These are phyloP conservation scores for Leccinum olivaceopallidum DNA, from an alignment of 768 basidiomycete genomes.

Conservation along the genomic window DNA sequence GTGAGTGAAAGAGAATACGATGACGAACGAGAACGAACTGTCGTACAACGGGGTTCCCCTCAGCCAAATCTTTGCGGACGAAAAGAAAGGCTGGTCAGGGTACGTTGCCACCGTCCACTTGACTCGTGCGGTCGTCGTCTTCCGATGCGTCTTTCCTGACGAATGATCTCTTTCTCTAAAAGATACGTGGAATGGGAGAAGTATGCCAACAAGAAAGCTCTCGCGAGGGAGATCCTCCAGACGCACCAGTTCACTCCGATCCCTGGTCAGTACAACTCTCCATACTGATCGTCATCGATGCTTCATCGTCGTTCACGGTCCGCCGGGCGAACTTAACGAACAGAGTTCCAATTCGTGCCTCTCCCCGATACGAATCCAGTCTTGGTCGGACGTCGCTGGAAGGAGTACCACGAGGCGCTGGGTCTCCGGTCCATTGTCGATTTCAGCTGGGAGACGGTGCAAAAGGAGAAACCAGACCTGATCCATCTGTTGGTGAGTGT, in stretches of 20 bases:
- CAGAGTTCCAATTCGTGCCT: constrained; percentile 50
- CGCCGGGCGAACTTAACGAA: neutral
- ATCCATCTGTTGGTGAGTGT: constrained; percentile 42
- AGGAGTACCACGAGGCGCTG: constrained; percentile 51
- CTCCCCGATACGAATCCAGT: constrained; percentile 52
- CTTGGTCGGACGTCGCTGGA: constrained; percentile 51
- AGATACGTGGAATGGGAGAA: constrained; percentile 21
- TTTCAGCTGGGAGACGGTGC: constrained; percentile 50
- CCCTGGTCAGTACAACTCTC: constrained; percentile 7
- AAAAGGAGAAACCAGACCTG: constrained; percentile 51
- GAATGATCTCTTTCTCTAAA: neutral
- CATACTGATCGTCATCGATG: neutral
- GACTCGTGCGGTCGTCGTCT: neutral
- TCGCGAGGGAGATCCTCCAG: constrained; percentile 12
- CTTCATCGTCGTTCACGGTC: neutral
- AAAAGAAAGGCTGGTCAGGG: constrained; percentile 19
- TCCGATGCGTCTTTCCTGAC: neutral
- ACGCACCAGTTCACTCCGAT: constrained; percentile 15
- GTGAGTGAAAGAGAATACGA: neutral
- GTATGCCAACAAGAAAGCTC: constrained; percentile 12
- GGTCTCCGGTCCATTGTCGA: constrained; percentile 48
- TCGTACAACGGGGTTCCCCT: constrained; percentile 1
- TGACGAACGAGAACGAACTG: neutral
- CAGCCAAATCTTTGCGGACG: constrained; percentile 14
- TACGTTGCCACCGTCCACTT: neutral